Evolutionary conservation across 768 basidiomycete species (phyloP), one percentile per base, ranked within the genome.

Genomic region (Russula earlei): DNA sequence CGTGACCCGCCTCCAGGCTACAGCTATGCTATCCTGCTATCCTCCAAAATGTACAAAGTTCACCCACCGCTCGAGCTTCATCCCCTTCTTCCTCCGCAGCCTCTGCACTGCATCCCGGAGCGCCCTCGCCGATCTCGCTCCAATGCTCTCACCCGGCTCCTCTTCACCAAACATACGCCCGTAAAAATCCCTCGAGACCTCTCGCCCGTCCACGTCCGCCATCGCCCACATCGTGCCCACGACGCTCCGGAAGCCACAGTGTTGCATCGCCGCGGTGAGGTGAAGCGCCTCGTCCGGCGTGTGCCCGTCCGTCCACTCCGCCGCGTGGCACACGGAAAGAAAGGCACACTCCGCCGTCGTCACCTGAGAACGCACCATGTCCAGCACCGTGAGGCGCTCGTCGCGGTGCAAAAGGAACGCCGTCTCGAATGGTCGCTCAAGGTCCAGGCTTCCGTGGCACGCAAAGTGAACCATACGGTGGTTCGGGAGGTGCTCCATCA

Each of bases 211-310:
- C 8, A 19, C 37, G 27, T 62, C 61, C 14, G 40, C 40, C 50
- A 62, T 60, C 29, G 49, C 52, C 59, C 61, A 62, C 5, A 59
- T 36, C 15, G 61, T 62, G 24, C 45, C 61, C 17, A 62, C 52
- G 11, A 31, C 50, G 20, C 54, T 49, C 3, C 50, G 20, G 51
- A 60, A 62, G 0, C 55, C 59, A 20, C 51, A 52, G 12, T 53
- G 46, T 7, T 60, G 50, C 61, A 62, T 61, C 33, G 40, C 62
- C 11, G 60, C 59, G 1, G 62, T 61, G 25, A 61, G 59, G 46
- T 57, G 55, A n/a, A 62, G 33, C 11, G 48, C 59, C 36, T 62
- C 55, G 29, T 62, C 62, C 2, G 60, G 36, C 5, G 29, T 33
- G 15, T n/a, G 2, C 25, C n/a, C 17, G 12, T 51, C 49, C 9